Evolutionary conservation across 1,284 basidiomycete genomes (phyloP), one percentile per base, ranked within the genome.

Genomic region (Fistulina hepatica): DNA sequence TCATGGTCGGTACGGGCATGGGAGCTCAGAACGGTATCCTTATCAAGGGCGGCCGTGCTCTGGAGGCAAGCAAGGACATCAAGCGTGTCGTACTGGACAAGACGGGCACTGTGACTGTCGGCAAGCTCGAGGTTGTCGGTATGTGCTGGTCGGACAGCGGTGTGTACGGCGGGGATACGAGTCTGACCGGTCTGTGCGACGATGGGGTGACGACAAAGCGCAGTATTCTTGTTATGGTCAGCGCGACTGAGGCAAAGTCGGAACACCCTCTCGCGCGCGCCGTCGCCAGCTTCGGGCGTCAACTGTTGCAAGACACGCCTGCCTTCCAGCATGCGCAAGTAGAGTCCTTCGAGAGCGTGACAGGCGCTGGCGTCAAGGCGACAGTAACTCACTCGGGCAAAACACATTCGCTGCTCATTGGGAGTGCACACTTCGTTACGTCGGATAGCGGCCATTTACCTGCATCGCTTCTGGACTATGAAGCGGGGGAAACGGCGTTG

Each of bases 1-100:
- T 98, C 59, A 98, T 98, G 95, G 95, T 98, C 26, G 95, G 95
- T 21, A 98, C 95, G 0, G 95, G 95, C 0, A 81, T 98, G 38
- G 95, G 95, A 2, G 95, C 95, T 9, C 74, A 86, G 65, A 92
- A 97, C 53, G 95, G 95, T 0, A 98, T 99, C 46, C 64, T 99
- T 34, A 97, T 98, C 75, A 98, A 98, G 57, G 93, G 95, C 31
- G 95, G 93, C 3, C 71, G 83, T 15, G 92, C 95, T 2, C 67
- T 99, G 28, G 95, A 99, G 56, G 90, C 90, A 3, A 92, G 89
- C 54, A 79, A 76, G 49, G 69, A 69, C 36, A 81, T 98, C 51
- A 76, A 76, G 52, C 71, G 76, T 23, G 79, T 98, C 48, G 73
- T 97, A 0, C 63, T 98, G 39, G 95, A 99, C 69, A 99, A 99